These are phyloP conservation scores for Bipolaris victoriae DNA, from an alignment of 2,329 filamentous ascomycete species.

Conservation along the genomic window DNA sequence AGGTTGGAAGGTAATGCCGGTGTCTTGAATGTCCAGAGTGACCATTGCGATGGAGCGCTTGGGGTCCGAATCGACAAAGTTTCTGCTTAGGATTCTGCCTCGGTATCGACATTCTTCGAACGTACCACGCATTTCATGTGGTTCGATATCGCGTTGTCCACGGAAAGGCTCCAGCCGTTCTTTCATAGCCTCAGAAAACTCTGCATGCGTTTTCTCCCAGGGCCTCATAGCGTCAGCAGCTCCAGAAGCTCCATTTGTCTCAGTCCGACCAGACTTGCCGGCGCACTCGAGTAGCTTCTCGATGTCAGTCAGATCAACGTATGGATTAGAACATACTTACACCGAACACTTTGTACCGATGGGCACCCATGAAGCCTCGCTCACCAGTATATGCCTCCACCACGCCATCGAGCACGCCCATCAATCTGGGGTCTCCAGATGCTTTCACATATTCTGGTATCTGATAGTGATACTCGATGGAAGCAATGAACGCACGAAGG, in stretches of 20 bases:
- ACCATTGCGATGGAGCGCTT: conserved; percentile 57
- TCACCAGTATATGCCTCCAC: conserved; percentile 63
- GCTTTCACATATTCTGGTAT: conserved; percentile 61
- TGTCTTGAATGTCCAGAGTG: conserved; percentile 60
- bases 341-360: conserved; percentile 64
- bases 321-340: conserved; percentile 36
- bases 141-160: conserved; percentile 56
- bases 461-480: conserved; percentile 61
- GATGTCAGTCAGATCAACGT: neutral
- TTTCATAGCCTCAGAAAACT: conserved; percentile 62
- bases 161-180: conserved; percentile 60
- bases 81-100: conserved; percentile 54
- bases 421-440: conserved; percentile 58
- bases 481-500: conserved; percentile 61
- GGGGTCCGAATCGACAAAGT: conserved; percentile 56
- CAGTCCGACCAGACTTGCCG: conserved; percentile 60
- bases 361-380: conserved; percentile 62
- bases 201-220: conserved; percentile 33
- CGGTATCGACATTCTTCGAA: conserved; percentile 63
- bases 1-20: conserved; percentile 60
- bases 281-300: conserved; percentile 56
- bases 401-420: conserved; percentile 62
- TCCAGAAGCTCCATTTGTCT: conserved; percentile 35
- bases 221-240: conserved; percentile 27
- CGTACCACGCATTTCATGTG: conserved; percentile 61